Percentiles rank a stretch among this genome's conserved stretches.
Conservation (phyloP, 257 asterid species). For the Haberlea rhodopensis region DNA sequence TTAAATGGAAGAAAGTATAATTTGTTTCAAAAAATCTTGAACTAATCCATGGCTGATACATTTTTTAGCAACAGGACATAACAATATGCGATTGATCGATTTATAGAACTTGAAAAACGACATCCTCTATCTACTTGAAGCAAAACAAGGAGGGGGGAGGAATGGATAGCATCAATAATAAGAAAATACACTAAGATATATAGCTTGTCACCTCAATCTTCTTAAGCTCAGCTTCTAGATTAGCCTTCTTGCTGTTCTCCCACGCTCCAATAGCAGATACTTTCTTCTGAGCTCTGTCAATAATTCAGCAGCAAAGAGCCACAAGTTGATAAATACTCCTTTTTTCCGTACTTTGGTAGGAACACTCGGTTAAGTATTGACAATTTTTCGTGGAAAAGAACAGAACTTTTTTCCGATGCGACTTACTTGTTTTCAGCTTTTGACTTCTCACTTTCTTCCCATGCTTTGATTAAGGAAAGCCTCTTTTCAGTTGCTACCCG, state of each 20-base stretch:
- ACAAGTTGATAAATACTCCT: neutral
- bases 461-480: slow-evolving; percentile 50
- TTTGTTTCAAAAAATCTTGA: too few relatives aligned
- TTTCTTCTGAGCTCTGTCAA: slow-evolving; percentile 52
- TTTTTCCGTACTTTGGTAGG: neutral
- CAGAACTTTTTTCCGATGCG: slow-evolving; percentile 2
- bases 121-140: neutral
- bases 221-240: slow-evolving; percentile 55
- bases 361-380: neutral
- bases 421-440: slow-evolving; percentile 68
- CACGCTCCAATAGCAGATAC: slow-evolving; percentile 44
- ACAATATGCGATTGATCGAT: too few relatives aligned
- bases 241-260: slow-evolving; percentile 66
- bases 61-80: too few relatives aligned
- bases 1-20: neutral
- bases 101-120: neutral
- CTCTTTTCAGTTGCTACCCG: slow-evolving; percentile 55
- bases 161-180: neutral
- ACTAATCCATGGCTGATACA: too few relatives aligned
- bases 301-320: neutral
- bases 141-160: neutral
- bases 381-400: slow-evolving; percentile 2
- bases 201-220: slow-evolving; percentile 48
- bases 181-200: neutral
- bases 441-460: slow-evolving; percentile 72